phyloP scores from a whole-genome alignment of 306 rosid species.

The Prunus mongolica region DNA sequence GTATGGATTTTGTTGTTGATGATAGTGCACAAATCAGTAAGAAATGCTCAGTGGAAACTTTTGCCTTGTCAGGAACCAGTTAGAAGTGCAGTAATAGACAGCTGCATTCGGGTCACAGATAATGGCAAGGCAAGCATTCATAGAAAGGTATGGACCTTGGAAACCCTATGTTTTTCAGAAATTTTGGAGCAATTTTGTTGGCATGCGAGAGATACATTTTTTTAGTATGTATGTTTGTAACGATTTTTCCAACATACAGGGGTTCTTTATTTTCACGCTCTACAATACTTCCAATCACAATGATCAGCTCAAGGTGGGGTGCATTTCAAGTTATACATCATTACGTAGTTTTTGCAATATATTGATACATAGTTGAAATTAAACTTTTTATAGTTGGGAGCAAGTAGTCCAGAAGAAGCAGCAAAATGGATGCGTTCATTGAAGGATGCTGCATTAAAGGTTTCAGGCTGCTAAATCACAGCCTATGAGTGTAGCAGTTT shows the following conservation, averaged over 20 bases:
- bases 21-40: neutral
- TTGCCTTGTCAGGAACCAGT: conserved; percentile 58
- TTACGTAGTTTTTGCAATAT: conserved; percentile 5
- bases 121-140: conserved; percentile 69
- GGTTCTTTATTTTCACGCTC: conserved; percentile 61
- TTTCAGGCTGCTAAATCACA: conserved; percentile 22
- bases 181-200: neutral
- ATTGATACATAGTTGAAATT: conserved; percentile 18
- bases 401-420: conserved; percentile 88
- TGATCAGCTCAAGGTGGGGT: conserved; percentile 76
- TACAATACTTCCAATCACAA: conserved; percentile 59
- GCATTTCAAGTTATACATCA: conserved; percentile 3
- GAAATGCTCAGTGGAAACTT: conserved; percentile 11
- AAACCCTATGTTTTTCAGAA: neutral
- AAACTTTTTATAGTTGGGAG: conserved; percentile 61
- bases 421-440: conserved; percentile 80
- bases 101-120: conserved; percentile 64
- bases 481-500: conserved; percentile 12
- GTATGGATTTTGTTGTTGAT: conserved; percentile 7
- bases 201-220: neutral
- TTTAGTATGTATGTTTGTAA: conserved; percentile 6
- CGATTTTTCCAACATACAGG: conserved; percentile 42
- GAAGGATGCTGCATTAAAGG: conserved; percentile 74
- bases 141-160: conserved; percentile 49
- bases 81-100: conserved; percentile 77